These are phyloP conservation scores for Stevia rebaudiana DNA, from an alignment of 140 eudicot genomes.

Conservation along the genomic window DNA sequence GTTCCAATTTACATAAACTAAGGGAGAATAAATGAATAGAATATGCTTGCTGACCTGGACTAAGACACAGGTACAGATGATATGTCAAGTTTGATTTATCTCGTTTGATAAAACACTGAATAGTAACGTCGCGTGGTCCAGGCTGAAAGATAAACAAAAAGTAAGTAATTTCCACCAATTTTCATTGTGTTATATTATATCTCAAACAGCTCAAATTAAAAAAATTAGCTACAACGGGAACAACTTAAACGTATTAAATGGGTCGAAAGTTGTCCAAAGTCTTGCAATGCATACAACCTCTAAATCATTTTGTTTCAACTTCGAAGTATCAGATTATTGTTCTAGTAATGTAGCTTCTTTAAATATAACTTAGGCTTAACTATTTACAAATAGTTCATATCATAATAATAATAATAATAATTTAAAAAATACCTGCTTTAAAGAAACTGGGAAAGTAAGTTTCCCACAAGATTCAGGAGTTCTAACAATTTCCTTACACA, in stretches of 20 bases:
- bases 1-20: neutral
- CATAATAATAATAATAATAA: too few species aligned
- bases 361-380: too few species aligned
- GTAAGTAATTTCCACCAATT: neutral
- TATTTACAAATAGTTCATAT: too few species aligned
- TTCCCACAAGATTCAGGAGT: neutral
- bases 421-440: slow-evolving; percentile 6
- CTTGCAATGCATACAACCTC: neutral
- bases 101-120: neutral
- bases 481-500: neutral
- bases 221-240: neutral
- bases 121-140: neutral
- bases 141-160: neutral
- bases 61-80: slow-evolving; percentile 3
- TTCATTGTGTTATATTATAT: neutral
- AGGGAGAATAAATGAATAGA: neutral
- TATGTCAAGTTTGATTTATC: neutral
- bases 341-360: too few species aligned
- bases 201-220: neutral
- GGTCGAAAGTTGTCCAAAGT: neutral
- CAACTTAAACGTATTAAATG: neutral
- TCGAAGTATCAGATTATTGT: neutral
- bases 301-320: neutral
- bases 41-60: neutral
- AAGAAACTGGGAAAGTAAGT: slow-evolving; percentile 5